Evolutionary conservation across 2,329 filamentous ascomycete genomes (phyloP).

Genomic region (Mycocentrospora acerina): DNA sequence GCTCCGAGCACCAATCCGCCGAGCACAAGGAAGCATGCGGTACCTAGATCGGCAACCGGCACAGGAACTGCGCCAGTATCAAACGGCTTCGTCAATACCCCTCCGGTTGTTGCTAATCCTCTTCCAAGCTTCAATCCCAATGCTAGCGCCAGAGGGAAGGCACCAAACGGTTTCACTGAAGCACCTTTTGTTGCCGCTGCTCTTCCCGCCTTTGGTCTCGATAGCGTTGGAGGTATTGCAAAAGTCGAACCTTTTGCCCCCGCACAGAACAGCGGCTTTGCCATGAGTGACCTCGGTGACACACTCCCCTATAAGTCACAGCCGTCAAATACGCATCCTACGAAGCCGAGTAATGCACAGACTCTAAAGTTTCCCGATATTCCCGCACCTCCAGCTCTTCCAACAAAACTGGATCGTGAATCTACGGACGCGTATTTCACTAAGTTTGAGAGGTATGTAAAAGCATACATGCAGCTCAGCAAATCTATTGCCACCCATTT

Average conservation of each 20-base stretch:
- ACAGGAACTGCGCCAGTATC: slow-evolving; percentile 7
- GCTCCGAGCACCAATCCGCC: slow-evolving; percentile 11
- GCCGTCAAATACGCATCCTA: slow-evolving; percentile 48
- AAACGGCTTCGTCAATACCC: slow-evolving; percentile 19
- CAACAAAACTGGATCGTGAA: slow-evolving; percentile 46
- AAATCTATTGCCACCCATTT: slow-evolving; percentile 59
- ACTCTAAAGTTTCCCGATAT: slow-evolving; percentile 53
- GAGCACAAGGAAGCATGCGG: slow-evolving; percentile 4
- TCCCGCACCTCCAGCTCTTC: slow-evolving; percentile 52
- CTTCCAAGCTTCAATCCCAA: slow-evolving; percentile 31
- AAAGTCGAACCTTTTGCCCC: slow-evolving; percentile 53
- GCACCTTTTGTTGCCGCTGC: slow-evolving; percentile 18
- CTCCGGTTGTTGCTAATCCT: slow-evolving; percentile 14
- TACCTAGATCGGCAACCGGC: slow-evolving; percentile 7
- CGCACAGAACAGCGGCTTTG: slow-evolving; percentile 52
- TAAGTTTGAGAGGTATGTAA: slow-evolving; percentile 58
- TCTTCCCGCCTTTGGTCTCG: slow-evolving; percentile 21
- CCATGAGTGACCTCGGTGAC: slow-evolving; percentile 55
- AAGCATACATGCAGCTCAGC: slow-evolving; percentile 59
- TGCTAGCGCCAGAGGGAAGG: slow-evolving; percentile 40
- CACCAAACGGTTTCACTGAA: slow-evolving; percentile 18
- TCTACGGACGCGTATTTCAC: slow-evolving; percentile 55
- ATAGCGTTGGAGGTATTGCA: slow-evolving; percentile 54
- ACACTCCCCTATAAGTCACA: slow-evolving; percentile 62
- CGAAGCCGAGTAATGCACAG: slow-evolving; percentile 41